Conservation (phyloP, 805 yeast genomes). For the Spathaspora passalidarum region DNA sequence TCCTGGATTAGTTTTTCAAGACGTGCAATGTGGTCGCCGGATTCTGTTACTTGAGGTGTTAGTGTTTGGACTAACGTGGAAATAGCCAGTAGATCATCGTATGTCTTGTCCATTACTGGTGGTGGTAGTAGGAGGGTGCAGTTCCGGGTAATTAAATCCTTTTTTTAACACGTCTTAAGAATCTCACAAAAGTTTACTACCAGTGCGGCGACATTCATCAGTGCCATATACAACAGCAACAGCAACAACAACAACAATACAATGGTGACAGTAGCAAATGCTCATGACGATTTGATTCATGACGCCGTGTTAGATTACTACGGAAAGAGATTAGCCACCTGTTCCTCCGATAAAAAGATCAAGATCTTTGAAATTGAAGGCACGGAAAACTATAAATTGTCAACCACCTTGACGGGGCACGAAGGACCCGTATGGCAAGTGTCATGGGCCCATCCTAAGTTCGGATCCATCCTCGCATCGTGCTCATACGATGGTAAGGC, state of each 20-base stretch:
- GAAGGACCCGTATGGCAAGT: constrained; percentile 99
- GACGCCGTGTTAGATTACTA: constrained; percentile 97
- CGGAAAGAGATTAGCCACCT: constrained; percentile 93
- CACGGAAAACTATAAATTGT: constrained; percentile 74
- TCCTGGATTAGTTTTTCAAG: constrained; percentile 17
- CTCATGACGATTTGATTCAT: constrained; percentile 90
- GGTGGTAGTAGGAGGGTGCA: neutral
- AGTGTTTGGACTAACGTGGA: constrained; percentile 16
- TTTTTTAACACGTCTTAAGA: constrained; percentile 9
- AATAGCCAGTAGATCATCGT: constrained; percentile 18
- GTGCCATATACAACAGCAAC: neutral
- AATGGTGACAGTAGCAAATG: constrained; percentile 83
- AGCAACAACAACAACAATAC: constrained; percentile 4
- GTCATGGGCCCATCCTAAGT: constrained; percentile 98
- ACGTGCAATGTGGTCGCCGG: constrained; percentile 16
- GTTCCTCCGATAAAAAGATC: constrained; percentile 94
- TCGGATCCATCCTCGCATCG: constrained; percentile 91
- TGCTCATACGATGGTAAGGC: constrained; percentile 96
- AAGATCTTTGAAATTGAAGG: constrained; percentile 85
- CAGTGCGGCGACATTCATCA: neutral
- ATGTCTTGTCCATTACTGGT: constrained; percentile 15
- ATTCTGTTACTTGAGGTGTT: constrained; percentile 15
- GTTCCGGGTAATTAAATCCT: neutral
- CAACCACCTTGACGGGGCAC: constrained; percentile 87
- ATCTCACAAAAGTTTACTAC: neutral